Evolutionary conservation across 164 flowering plant genomes (phyloP), one percentile per base, ranked within the genome.

Genomic region (Cinnamomum chago): DNA sequence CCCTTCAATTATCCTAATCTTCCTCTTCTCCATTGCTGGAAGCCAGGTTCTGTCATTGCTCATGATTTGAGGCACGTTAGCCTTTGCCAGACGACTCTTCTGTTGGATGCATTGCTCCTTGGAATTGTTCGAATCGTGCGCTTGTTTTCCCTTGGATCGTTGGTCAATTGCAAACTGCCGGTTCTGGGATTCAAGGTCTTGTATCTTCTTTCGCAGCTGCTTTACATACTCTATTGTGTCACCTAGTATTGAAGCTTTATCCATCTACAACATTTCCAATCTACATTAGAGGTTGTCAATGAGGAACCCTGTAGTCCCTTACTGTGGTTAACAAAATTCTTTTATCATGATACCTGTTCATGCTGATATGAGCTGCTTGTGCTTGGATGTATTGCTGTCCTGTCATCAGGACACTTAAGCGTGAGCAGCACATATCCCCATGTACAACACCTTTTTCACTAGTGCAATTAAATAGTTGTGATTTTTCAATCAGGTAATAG

Each of bases 191-290:
- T 95, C 99, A 4, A 96, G 90, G 2, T 96, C 98, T 68, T 90
- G 94, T 35, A 93, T 86, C 70, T 80, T 86, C 70, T 76, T 82
- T 13, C 93, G 79, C 1, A 96, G 77, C 70, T 96, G 99, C 81
- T 96, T 92, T 55, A 96, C 84, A 76, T 96, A 96, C 85, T 96
- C 99, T 3, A 96, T 93, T 1, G 99, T 89, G 83, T 96, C 99
- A 0, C 97, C 99, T 0, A 96, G 75, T 18, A 96, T 96, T 2
- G 99, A 96, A 3, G 95, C 99, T 73, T 96, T 96, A 73, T 96
- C 99, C 98, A 91, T 96, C 84, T 94, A 68, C 69, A 50, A 15
- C 27, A 23, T 6, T 22, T 47, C 2, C 13, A 17, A 24, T 50
- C 17, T 17, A 62, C 22, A 47, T 50, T 24, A 33, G 22, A 30